Conservation (phyloP, 768 basidiomycete species). For the Rhodotorula paludigena region DNA sequence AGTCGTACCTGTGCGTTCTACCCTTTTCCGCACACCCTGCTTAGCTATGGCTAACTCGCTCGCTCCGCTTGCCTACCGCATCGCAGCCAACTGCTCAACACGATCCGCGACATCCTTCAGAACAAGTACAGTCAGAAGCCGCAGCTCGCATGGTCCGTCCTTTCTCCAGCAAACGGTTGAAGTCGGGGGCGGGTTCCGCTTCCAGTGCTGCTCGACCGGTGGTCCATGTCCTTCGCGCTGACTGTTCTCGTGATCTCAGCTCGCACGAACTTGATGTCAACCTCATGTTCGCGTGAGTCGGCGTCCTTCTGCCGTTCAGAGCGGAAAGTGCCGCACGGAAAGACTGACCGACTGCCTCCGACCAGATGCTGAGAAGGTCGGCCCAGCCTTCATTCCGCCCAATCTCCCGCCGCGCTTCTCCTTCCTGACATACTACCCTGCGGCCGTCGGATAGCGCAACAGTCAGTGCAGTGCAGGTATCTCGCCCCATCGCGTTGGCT, state of each 20-base stretch:
- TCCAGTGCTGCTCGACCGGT: not conserved
- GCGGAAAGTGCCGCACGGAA: too few species aligned
- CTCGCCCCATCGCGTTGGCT: not conserved
- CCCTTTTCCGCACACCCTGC: too few species aligned
- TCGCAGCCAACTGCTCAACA: constrained; percentile 48
- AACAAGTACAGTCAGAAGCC: constrained; percentile 51
- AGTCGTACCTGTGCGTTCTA: constrained; percentile 46
- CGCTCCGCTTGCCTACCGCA: constrained; percentile 4
- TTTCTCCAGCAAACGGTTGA: not conserved
- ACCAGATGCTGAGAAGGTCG: too few species aligned
- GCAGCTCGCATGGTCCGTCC: constrained; percentile 41
- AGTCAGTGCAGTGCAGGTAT: too few species aligned
- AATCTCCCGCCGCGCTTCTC: too few species aligned
- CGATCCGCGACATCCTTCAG: constrained; percentile 48
- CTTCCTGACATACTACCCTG: too few species aligned
- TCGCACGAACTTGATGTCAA: constrained; percentile 39
- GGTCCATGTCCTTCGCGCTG: not conserved
- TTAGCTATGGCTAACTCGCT: too few species aligned
- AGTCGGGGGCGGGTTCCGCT: not conserved
- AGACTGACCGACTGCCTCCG: too few species aligned
- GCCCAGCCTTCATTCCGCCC: too few species aligned
- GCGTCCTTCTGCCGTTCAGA: not conserved
- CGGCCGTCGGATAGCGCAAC: too few species aligned
- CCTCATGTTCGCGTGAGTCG: constrained; percentile 2
- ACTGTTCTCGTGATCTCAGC: too few species aligned